Evolutionary conservation across 2,329 filamentous ascomycete genomes (phyloP).

Genomic region (Nemania serpens): DNA sequence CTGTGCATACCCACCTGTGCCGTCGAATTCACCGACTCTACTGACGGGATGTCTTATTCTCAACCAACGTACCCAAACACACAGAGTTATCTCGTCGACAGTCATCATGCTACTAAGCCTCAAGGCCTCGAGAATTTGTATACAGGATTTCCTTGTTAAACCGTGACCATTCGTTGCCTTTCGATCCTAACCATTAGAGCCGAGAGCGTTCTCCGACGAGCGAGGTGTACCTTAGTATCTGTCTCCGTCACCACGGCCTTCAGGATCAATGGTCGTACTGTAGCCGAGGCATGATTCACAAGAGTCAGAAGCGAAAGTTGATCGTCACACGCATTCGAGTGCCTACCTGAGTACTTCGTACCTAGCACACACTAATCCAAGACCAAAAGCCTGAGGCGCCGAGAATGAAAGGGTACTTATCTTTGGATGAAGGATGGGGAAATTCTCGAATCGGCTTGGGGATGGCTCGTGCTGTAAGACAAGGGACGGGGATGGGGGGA

Average conservation of each 20-base stretch:
- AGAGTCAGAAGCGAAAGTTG: constrained; percentile 15
- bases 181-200: constrained; percentile 1
- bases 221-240: neutral
- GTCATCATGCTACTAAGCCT: neutral
- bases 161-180: neutral
- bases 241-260: constrained; percentile 2
- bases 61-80: too few species aligned
- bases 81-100: too few species aligned
- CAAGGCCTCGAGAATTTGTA: neutral
- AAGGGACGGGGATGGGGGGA: constrained; percentile 7
- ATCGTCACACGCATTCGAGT: neutral
- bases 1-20: constrained; percentile 1
- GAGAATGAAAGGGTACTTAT: neutral
- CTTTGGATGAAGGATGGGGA: neutral
- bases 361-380: too few species aligned
- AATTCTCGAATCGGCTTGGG: constrained; percentile 15
- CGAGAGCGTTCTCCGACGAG: constrained; percentile 1
- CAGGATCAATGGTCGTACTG: constrained; percentile 11
- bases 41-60: constrained; percentile 5
- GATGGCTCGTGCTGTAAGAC: constrained; percentile 21
- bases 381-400: constrained; percentile 17
- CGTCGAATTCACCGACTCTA: neutral
- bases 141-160: neutral
- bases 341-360: too few species aligned
- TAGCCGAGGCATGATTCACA: constrained; percentile 25